Evolutionary conservation across 2,329 filamentous ascomycete genomes (phyloP), one percentile per base, ranked within the genome.

Genomic region (Cordyceps cateniannulata): DNA sequence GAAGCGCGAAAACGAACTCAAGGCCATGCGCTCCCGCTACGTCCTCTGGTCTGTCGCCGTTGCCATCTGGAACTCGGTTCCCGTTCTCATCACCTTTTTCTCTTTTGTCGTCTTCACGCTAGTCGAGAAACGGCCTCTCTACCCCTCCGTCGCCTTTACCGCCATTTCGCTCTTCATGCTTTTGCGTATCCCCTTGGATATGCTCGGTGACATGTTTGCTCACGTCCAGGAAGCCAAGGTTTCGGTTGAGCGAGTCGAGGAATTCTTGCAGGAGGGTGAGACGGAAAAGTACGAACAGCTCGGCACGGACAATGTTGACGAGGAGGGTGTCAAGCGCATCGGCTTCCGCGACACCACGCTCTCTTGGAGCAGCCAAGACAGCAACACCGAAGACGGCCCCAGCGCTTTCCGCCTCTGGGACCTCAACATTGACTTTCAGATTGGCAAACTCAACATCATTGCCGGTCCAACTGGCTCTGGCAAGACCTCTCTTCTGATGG

Each of bases 151-250:
- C 63, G 95, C 95, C 3, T 99, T 99, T 75, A 97, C 95, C 2
- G 92, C 95, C 42, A 87, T 99, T 59, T 98, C 95, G 0, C 86
- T 99, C 65, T 99, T 99, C 73, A 93, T 93, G 71, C 85, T 99
- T 45, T 85, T 99, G 16, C 88, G 95, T 52, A 90, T 97, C 58
- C 95, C 95, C 5, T 79, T 99, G 50, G 95, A 99, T 72, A 93
- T 98, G 75, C 82, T 99, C 59, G 95, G 95, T 55, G 95, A 99
- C 74, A 99, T 99, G 95, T 89, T 98, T 70, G 95, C 95, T 12
- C 95, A 98, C 75, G 93, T 99, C 4, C 92, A 97, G 76, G 95
- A 99, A 75, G 91, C 93, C 25, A 96, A 96, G 76, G 93, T 99
- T 22, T 99, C 95, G 0, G 87, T 99, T 56, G 93, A 97, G 69